Evolutionary conservation across 345 rosid species (phyloP).

Genomic region (Heritiera fomes): DNA sequence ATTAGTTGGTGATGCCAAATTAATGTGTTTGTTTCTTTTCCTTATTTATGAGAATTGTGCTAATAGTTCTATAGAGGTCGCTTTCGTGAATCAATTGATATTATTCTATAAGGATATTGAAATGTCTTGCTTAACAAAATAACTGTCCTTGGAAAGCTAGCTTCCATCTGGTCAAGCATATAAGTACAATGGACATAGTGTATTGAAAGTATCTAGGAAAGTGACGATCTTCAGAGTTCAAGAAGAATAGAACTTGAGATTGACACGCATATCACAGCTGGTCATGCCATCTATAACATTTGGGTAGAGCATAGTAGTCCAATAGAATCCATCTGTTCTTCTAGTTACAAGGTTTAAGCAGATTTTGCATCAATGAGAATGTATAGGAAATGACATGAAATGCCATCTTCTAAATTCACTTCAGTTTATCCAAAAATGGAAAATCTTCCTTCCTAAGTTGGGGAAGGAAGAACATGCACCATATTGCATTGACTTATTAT

Average conservation of each 20-base stretch:
- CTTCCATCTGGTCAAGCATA: conserved; percentile 12
- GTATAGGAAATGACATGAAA: neutral
- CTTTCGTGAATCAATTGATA: neutral
- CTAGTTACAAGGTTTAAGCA: neutral
- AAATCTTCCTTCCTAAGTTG: neutral
- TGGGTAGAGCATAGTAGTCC: neutral
- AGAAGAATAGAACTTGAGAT: conserved; percentile 5
- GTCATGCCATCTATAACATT: conserved; percentile 2
- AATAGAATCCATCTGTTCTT: neutral
- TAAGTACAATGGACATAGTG: neutral
- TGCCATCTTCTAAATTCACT: neutral
- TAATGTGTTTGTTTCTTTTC: neutral
- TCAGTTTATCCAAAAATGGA: neutral
- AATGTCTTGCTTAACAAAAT: conserved; percentile 9
- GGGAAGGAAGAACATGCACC: neutral
- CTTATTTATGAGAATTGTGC: neutral
- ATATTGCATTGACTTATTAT: neutral
- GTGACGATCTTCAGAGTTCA: neutral
- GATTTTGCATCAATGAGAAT: conserved; percentile 7
- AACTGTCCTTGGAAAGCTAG: neutral
- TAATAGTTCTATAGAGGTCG: neutral
- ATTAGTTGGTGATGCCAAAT: conserved; percentile 25
- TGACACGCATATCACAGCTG: neutral
- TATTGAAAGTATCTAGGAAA: neutral
- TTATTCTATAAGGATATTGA: neutral